Percentiles rank a stretch among this genome's conserved stretches.
Conservation (phyloP, 345 rosid species). For the Syzygium aqueum region DNA sequence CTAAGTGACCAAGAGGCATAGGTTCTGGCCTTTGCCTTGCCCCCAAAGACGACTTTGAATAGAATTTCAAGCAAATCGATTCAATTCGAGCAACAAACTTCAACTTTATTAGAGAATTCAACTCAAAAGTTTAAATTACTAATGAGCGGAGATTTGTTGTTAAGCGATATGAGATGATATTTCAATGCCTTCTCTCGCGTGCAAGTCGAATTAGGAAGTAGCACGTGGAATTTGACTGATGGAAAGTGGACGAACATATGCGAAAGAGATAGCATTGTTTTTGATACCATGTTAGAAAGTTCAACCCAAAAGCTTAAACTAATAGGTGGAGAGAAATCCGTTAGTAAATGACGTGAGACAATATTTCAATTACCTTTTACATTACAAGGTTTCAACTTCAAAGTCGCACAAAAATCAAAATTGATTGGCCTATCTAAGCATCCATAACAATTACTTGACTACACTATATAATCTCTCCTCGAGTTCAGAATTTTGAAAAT, state of each 20-base stretch:
- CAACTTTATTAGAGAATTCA: neutral
- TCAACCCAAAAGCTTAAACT: neutral
- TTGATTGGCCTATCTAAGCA: neutral
- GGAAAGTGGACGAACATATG: neutral
- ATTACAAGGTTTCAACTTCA: neutral
- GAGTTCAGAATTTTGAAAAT: neutral
- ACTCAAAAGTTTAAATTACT: accelerated
- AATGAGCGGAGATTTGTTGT: neutral
- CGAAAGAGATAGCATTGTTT: neutral
- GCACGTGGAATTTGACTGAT: neutral
- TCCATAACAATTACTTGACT: neutral
- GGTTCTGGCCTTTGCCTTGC: neutral
- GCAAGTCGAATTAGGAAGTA: neutral
- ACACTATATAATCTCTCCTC: neutral
- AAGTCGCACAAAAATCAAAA: neutral
- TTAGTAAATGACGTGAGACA: accelerated
- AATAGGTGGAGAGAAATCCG: neutral
- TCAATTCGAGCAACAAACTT: neutral
- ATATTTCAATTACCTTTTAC: neutral
- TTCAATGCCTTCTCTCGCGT: accelerated
- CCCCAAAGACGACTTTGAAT: neutral
- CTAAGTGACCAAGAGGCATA: neutral
- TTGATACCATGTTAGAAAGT: neutral
- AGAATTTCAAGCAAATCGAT: neutral
- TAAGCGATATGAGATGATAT: neutral